Base-by-base conservation (phyloP, 345 rosid genomes). In the Camelina laxa region DNA sequence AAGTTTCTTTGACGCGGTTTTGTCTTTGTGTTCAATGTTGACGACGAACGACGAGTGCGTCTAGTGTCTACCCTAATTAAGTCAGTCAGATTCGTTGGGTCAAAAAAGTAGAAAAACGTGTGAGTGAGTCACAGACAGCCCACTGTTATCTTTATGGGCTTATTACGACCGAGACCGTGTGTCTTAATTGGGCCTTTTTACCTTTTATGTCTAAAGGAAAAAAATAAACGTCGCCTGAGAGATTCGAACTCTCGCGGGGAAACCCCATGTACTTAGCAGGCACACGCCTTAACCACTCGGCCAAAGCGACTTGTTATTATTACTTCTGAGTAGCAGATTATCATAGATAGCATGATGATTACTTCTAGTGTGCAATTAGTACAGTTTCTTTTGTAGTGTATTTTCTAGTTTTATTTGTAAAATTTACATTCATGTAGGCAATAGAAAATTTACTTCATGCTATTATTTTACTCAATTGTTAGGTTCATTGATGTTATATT, bases 201-300 rank as follows among this genome's bases (percentile, higher is more conserved):
- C 55, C 55, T 1, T 50, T 1, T 39, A 38, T 6, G 13, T 12
- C 14, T 21, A n/a, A n/a, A 1, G 12, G 7, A 13, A 35, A 31
- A 1, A 31, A 0, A 0, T 7, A 19, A 0, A 0, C 90, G 85
- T 77, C 87, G 86, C 87, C 87, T 85, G 86, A 85, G 87, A 87
- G 89, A 81, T 85, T 87, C 88, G 87, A 87, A 82, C 85, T 80
- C 92, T 84, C 88, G 92, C 89, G 87, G 87, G 89, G 57, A 67
- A 10, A 85, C 49, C 89, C 89, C 88, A 85, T 79, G 87, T 80
- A 79, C 91, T 82, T 82, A 82, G 87, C 87, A 84, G 83, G 89
- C 84, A 80, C 84, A 81, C 84, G 85, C 86, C 87, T 83, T 85
- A 85, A 85, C 88, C 85, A 79, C 85, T 82, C 84, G 84, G 85